Percentiles rank a stretch among this genome's conserved stretches.
phyloP scores from a whole-genome alignment of 2,329 filamentous ascomycete species.

The Macrophomina tecta region DNA sequence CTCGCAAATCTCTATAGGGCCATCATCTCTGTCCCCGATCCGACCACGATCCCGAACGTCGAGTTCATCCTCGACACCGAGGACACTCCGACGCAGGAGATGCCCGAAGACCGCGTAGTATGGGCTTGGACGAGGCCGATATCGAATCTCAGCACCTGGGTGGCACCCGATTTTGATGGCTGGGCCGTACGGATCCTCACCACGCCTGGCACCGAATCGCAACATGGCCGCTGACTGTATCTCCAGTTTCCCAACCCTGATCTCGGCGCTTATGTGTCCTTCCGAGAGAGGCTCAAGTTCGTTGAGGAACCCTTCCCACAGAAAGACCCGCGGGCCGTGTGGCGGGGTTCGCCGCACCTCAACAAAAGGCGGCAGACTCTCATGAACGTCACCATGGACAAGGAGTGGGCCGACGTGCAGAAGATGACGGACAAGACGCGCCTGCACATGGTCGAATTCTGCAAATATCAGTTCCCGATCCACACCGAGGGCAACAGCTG shows the following conservation, averaged over 20 bases:
- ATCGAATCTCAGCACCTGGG: slow-evolving; percentile 13
- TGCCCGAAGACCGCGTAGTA: slow-evolving; percentile 31
- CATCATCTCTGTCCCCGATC: slow-evolving; percentile 14
- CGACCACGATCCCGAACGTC: slow-evolving; percentile 10
- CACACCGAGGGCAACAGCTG: slow-evolving; percentile 38
- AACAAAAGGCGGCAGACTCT: slow-evolving; percentile 34
- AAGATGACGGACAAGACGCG: slow-evolving; percentile 30
- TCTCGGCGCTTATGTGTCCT: slow-evolving; percentile 30
- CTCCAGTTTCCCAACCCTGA: neutral
- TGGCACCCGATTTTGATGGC: slow-evolving; percentile 32
- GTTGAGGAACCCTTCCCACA: slow-evolving; percentile 32
- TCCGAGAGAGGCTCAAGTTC: slow-evolving; percentile 27
- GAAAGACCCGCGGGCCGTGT: slow-evolving; percentile 37
- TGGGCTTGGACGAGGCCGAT: slow-evolving; percentile 15
- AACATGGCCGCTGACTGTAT: no score
- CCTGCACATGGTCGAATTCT: slow-evolving; percentile 35
- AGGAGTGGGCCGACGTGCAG: slow-evolving; percentile 39
- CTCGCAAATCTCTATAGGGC: slow-evolving; percentile 19
- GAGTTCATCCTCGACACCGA: slow-evolving; percentile 22
- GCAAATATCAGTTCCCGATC: slow-evolving; percentile 31
- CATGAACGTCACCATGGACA: slow-evolving; percentile 33
- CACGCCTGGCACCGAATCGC: neutral
- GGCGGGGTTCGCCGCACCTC: slow-evolving; percentile 44
- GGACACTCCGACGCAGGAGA: neutral
- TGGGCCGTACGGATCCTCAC: slow-evolving; percentile 27